Evolutionary conservation across 805 yeast genomes (phyloP), one percentile per base, ranked within the genome.

Genomic region (Blastobotrys americana): DNA sequence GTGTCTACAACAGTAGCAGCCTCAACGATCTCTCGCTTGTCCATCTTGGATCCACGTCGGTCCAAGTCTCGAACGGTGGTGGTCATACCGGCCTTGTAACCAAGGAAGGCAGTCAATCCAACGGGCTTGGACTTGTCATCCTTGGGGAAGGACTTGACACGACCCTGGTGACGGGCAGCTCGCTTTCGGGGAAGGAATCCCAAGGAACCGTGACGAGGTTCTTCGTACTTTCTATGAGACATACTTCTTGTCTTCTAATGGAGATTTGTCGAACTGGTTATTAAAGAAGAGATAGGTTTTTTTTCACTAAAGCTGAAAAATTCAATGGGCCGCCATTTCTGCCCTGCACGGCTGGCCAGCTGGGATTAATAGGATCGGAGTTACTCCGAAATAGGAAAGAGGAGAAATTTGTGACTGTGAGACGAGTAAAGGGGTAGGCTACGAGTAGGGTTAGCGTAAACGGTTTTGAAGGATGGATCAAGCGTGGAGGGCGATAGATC

Each of bases 191-290:
- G 98, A 43, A 68, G 80, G 96, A 88, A 93, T 70, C 97, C 98
- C 73, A 93, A 80, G 74, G 95, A 90, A 76, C 99, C 99, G 89
- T 93, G 97, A 81, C 99, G 88, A 81, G 99, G 99, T 66, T 93
- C 95, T 86, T 93, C 97, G 93, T 70, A 93, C 84, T 93, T 93
- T 84, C 99, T 87, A 93, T 93, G 99, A 73, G 98, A 93, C 99
- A 93, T 93, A 34, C 15, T 46, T 44, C 43, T 44, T 33, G 33
- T 15, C 19, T n/a, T 9, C 34, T 33, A 31, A 9, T n/a, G n/a
- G n/a, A n/a, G n/a, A 28, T 9, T 18, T 25, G 38, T 41, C 38
- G 43, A 16, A 36, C n/a, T 13, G 41, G 15, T n/a, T n/a, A 25
- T 8, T 25, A 13, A 25, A 25, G 31, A 25, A 25, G 8, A 25